These are phyloP conservation scores for Aspergillus affinis DNA, from an alignment of 495 filamentous ascomycete genomes.

Conservation along the genomic window DNA sequence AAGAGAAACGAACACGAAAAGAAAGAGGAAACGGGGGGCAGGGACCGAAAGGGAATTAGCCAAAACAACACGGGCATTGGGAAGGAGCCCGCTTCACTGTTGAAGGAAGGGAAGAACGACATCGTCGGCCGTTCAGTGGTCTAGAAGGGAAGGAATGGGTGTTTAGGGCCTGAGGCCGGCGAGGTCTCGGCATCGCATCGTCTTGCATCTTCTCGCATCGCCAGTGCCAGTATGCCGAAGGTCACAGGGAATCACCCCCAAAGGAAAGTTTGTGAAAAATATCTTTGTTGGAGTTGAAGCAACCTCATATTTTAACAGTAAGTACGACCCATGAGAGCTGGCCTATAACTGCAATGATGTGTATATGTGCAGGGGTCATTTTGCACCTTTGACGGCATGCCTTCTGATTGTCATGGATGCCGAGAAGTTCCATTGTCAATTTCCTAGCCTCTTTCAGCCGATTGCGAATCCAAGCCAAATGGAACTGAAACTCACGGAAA, in stretches of 20 bases:
- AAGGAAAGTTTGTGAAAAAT: not conserved
- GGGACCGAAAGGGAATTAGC: slow-evolving; percentile 11
- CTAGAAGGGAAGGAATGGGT: not conserved
- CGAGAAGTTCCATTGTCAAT: not conserved
- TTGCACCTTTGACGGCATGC: not conserved
- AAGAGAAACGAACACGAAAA: slow-evolving; percentile 6
- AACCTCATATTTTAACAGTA: not conserved
- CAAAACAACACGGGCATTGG: slow-evolving; percentile 9
- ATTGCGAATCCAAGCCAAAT: not conserved
- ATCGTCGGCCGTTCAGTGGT: not conserved
- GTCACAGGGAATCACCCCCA: not conserved
- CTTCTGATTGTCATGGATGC: not conserved
- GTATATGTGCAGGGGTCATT: not conserved
- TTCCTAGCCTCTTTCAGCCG: not conserved
- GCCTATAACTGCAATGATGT: not conserved
- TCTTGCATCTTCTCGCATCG: not conserved
- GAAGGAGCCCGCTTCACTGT: slow-evolving; percentile 7
- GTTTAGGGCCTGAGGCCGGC: not conserved
- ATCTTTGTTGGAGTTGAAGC: not conserved
- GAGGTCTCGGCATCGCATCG: not conserved
- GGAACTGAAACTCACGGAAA: not conserved
- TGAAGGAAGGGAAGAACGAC: not conserved
- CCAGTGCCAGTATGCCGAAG: not conserved
- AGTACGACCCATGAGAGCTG: not conserved
- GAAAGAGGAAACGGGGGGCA: slow-evolving; percentile 19